A percentile compares a stretch with the other conserved stretches of the same genome.
Evolutionary conservation across 2,329 filamentous ascomycete genomes (phyloP).

Genomic region (Alternaria arbusti): DNA sequence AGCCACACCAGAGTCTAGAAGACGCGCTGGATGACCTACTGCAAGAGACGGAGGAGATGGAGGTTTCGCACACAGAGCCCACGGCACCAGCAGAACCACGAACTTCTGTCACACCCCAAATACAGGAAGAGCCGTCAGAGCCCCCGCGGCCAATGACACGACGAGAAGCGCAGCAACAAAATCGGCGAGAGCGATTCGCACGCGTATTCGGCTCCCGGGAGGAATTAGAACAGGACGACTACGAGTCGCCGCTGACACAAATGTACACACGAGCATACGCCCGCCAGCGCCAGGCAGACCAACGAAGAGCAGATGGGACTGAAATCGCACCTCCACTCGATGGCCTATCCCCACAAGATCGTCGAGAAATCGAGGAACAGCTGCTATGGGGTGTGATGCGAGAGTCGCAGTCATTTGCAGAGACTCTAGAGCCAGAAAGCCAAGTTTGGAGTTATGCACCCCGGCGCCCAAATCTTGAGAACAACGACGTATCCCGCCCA

Average conservation of each 20-base stretch:
- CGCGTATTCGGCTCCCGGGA: constrained; percentile 56
- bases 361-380: constrained; percentile 41
- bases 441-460: constrained; percentile 32
- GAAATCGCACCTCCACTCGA: constrained; percentile 28
- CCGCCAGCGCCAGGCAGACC: constrained; percentile 53
- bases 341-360: constrained; percentile 30
- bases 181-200: constrained; percentile 34
- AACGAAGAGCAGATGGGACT: constrained; percentile 31
- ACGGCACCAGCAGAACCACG: background rate
- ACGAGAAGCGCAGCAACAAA: constrained; percentile 26
- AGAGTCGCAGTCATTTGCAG: constrained; percentile 25
- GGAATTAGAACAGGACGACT: constrained; percentile 55
- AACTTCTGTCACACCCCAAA: constrained; percentile 3
- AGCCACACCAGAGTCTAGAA: constrained; percentile 40
- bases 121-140: constrained; percentile 5
- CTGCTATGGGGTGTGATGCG: constrained; percentile 42
- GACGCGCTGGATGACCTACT: constrained; percentile 45
- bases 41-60: constrained; percentile 30
- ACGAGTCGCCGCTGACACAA: constrained; percentile 56
- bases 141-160: constrained; percentile 21
- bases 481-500: background rate
- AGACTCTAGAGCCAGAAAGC: constrained; percentile 19
- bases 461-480: background rate
- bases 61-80: constrained; percentile 23
- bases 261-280: constrained; percentile 56